Base-by-base conservation (phyloP, 2,329 filamentous ascomycete genomes). In the Fusarium marasasianum region DNA sequence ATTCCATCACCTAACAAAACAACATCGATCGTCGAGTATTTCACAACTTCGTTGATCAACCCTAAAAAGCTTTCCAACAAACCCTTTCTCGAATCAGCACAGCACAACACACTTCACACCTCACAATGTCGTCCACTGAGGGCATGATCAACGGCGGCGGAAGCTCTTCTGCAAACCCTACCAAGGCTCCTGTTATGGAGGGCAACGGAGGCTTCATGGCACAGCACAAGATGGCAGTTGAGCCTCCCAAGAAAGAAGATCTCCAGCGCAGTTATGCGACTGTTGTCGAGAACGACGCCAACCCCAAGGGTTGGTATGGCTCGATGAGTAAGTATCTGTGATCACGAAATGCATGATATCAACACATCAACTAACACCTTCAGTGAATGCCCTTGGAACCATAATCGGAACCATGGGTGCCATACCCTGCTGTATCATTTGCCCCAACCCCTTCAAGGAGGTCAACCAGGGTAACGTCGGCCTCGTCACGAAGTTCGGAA, bases 401-500 rank as follows among this genome's bases (percentile, higher is more conserved):
- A 86, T 89, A 77, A 87, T 98, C 62, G 96, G 96, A 77, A 93
- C 91, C 51, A 80, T 93, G 29, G 96, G 96, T 57, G 95, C 96
- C 24, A 88, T 98, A 76, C 96, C 96, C 9, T 97, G 95, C 90
- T 97, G 95, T 82, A 85, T 98, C 81, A 87, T 92, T 84, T 98
- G 93, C 86, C 96, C 96, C 56, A 99, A 99, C 85, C 96, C 96
- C 6, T 98, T 95, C 89, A 97, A 97, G 86, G 92, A 91, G 54
- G 96, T 99, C 68, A 86, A 89, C 63, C 96, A 98, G 86, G 96
- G 96, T 78, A 95, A 98, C 77, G 96, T 99, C 55, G 96, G 96
- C 70, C 89, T 99, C 50, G 92, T 99, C 81, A 98, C 95, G 80
- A 97, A 96, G 84, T 99, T 99, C 77, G 96, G 96, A 79, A 89